phyloP scores from a whole-genome alignment of 139 green algal genomes.

The Picochlorum costavermella region DNA sequence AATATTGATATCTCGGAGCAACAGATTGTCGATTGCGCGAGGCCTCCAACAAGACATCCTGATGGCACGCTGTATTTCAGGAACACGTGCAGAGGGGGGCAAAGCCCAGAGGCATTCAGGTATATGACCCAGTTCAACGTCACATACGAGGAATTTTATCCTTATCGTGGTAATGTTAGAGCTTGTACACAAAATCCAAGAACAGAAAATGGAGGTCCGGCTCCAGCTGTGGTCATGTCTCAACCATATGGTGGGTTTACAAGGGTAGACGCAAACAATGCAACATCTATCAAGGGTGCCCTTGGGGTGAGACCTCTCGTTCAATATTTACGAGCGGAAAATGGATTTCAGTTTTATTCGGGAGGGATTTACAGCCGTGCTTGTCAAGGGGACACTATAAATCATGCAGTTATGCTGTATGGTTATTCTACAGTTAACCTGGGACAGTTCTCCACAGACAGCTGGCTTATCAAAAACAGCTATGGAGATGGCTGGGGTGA shows the following conservation, averaged over 20 bases:
- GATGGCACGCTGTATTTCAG: neutral
- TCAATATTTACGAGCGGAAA: conserved; percentile 1
- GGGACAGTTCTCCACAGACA: neutral
- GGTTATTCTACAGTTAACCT: neutral
- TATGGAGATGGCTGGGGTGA: neutral
- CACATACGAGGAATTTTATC: neutral
- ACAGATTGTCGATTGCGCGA: conserved; percentile 14
- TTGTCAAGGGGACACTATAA: neutral
- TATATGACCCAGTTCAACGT: conserved; percentile 5
- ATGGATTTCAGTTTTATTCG: conserved; percentile 1
- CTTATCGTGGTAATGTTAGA: neutral
- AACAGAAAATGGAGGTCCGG: neutral
- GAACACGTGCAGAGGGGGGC: neutral
- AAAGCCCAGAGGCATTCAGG: neutral
- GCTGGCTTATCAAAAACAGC: neutral
- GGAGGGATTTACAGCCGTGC: neutral
- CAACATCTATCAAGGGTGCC: neutral
- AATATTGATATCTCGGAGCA: conserved; percentile 13
- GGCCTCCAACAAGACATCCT: neutral
- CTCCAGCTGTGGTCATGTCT: neutral
- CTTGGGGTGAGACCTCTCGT: neutral
- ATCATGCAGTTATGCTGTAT: neutral
- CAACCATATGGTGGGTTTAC: neutral
- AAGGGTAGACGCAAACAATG: neutral
- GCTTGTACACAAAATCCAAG: neutral